A percentile compares a stretch with the other conserved stretches of the same genome.
These are phyloP conservation scores for Rhododendron kiyosumense DNA, from an alignment of 148 eudicot genomes.

Conservation along the genomic window DNA sequence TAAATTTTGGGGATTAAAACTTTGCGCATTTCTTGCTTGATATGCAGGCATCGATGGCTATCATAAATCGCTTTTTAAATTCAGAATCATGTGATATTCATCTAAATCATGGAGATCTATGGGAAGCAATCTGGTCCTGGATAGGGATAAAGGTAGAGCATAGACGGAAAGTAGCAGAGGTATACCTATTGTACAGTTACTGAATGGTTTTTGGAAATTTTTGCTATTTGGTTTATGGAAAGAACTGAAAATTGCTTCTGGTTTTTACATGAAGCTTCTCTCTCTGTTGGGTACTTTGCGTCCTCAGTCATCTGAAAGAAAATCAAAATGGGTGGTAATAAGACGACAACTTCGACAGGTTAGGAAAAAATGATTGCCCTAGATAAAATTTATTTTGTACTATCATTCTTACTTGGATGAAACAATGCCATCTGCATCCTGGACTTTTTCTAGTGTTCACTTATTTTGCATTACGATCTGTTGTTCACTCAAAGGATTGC, in stretches of 20 bases:
- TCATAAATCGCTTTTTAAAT: conserved; percentile 50
- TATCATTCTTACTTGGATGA: not conserved
- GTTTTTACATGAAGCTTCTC: conserved; percentile 52
- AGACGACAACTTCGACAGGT: conserved; percentile 97
- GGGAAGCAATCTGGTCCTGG: conserved; percentile 97
- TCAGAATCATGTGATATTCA: conserved; percentile 82
- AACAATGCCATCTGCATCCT: not conserved
- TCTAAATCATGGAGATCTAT: conserved; percentile 77
- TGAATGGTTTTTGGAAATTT: not conserved
- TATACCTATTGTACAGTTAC: conserved; percentile 15
- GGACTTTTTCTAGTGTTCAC: not conserved
- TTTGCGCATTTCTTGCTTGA: not conserved
- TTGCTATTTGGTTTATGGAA: not conserved
- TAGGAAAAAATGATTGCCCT: conserved; percentile 2
- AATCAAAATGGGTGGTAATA: conserved; percentile 87
- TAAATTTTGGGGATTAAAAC: not conserved
- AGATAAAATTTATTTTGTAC: not conserved
- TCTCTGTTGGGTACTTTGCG: conserved; percentile 76
- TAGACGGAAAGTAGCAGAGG: conserved; percentile 92
- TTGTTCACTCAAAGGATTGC: not conserved
- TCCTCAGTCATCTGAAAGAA: conserved; percentile 85
- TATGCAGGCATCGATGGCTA: conserved; percentile 73
- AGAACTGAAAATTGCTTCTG: conserved; percentile 12
- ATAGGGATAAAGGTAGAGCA: conserved; percentile 65
- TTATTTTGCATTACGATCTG: not conserved